These are phyloP conservation scores for Euryodendron excelsum DNA, from an alignment of 148 eudicot genomes.

Conservation along the genomic window DNA sequence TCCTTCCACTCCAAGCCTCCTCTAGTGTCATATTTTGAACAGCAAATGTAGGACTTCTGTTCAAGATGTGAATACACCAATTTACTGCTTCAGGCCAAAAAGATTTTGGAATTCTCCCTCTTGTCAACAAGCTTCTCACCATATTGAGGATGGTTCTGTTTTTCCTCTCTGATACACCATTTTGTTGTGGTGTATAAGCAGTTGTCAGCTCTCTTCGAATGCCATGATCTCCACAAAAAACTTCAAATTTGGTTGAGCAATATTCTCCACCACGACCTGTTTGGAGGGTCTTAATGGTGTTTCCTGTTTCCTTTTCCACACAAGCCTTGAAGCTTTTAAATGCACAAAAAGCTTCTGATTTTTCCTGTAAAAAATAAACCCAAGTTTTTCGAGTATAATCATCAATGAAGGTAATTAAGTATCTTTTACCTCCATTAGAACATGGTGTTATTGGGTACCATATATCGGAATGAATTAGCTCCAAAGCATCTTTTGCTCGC, in stretches of 20 bases:
- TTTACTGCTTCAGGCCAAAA: slow-evolving; percentile 18
- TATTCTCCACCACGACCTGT: slow-evolving; percentile 1
- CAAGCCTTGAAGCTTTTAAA: neutral
- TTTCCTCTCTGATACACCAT: slow-evolving; percentile 11
- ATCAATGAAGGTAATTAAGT: slow-evolving; percentile 10
- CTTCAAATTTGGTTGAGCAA: neutral
- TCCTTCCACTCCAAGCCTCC: neutral
- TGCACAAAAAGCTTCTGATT: neutral
- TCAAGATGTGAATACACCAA: neutral
- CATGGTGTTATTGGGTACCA: slow-evolving; percentile 1
- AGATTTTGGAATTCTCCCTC: neutral
- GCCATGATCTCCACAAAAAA: neutral
- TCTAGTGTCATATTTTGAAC: neutral
- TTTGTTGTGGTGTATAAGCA: slow-evolving; percentile 13
- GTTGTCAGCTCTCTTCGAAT: neutral
- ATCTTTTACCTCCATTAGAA: neutral
- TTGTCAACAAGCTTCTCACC: neutral
- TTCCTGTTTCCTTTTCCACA: neutral
- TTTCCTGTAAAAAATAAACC: neutral
- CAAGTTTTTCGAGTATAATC: slow-evolving; percentile 5
- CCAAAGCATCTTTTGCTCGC: neutral
- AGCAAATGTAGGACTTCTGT: neutral
- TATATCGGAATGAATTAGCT: slow-evolving; percentile 5
- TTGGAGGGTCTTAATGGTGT: neutral
- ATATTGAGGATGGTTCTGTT: neutral